A percentile compares a stretch with the other conserved stretches of the same genome.
These are phyloP conservation scores for Yamadazyma friedrichii DNA, from an alignment of 1,139 yeast genomes.

Conservation along the genomic window DNA sequence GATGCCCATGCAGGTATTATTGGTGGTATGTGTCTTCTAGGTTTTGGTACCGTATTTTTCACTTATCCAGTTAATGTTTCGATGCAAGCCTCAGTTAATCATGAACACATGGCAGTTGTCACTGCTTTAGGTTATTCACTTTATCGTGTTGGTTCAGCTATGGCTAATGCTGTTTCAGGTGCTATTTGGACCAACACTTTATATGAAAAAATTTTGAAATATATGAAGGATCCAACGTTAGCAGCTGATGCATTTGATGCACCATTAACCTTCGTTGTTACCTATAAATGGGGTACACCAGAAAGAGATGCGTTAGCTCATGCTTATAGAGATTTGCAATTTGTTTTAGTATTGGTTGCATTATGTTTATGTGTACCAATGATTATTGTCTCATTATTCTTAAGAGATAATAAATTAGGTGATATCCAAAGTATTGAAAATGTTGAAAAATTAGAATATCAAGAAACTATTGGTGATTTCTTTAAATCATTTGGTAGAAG, in stretches of 20 bases:
- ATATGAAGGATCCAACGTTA: conserved; percentile 20
- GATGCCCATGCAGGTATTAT: conserved; percentile 32
- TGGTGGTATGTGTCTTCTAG: conserved; percentile 32
- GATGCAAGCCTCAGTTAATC: conserved; percentile 33
- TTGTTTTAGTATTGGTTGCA: conserved; percentile 30
- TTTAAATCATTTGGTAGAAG: conserved; percentile 7
- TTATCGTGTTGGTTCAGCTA: conserved; percentile 37
- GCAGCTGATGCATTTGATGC: conserved; percentile 27
- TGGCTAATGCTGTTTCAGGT: conserved; percentile 36
- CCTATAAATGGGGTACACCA: conserved; percentile 32
- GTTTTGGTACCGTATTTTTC: conserved; percentile 39
- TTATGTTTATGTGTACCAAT: conserved; percentile 34
- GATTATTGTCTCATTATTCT: conserved; percentile 28
- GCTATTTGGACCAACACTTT: conserved; percentile 39
- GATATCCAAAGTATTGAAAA: conserved; percentile 21
- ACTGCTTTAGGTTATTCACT: conserved; percentile 31
- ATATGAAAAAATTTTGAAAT: conserved; percentile 17
- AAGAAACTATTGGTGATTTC: conserved; percentile 4
- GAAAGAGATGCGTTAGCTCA: conserved; percentile 29
- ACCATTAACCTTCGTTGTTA: conserved; percentile 27
- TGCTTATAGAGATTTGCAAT: conserved; percentile 36
- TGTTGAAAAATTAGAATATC: conserved; percentile 6
- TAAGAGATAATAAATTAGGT: conserved; percentile 33
- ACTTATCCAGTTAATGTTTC: conserved; percentile 34
- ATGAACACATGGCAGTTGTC: conserved; percentile 39